These are phyloP conservation scores for Xanthoconium stramineum DNA, from an alignment of 768 basidiomycete species.

Conservation along the genomic window DNA sequence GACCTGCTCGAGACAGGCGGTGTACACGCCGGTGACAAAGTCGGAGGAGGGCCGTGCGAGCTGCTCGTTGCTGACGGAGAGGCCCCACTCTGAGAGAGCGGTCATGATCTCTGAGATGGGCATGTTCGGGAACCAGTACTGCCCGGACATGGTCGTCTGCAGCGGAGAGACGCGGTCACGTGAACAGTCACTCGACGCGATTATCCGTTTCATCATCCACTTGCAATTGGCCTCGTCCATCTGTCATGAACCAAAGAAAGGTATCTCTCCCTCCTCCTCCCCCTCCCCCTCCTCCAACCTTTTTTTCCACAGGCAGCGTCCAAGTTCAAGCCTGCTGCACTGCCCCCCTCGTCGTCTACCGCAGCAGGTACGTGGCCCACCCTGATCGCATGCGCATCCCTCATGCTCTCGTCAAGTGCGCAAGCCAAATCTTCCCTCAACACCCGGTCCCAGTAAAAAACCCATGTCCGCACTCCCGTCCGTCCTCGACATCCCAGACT, in stretches of 20 bases:
- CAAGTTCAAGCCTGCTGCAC: conserved; percentile 46
- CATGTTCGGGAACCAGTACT: conserved; percentile 67
- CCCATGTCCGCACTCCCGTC: conserved; percentile 5
- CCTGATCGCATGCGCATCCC: neutral
- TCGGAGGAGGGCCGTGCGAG: conserved; percentile 65
- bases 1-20: conserved; percentile 69
- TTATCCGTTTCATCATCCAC: conserved; percentile 10
- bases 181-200: conserved; percentile 16
- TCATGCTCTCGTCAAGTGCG: conserved; percentile 21
- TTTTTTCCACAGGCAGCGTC: conserved; percentile 19
- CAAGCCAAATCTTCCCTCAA: conserved; percentile 37
- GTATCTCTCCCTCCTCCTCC: neutral
- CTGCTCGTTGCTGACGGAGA: conserved; percentile 64
- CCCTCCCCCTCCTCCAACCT: neutral
- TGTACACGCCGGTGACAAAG: conserved; percentile 68
- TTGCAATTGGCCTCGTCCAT: conserved; percentile 29
- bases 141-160: conserved; percentile 23
- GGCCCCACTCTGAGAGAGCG: conserved; percentile 65
- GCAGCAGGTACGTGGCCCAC: conserved; percentile 10
- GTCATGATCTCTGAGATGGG: conserved; percentile 59
- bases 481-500: conserved; percentile 15
- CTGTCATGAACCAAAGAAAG: conserved; percentile 16
- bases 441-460: conserved; percentile 40
- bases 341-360: neutral
- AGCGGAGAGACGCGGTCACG: conserved; percentile 29